Evolutionary conservation across 441 rosid genomes (phyloP), one percentile per base, ranked within the genome.

Genomic region (Sinapis alba): DNA sequence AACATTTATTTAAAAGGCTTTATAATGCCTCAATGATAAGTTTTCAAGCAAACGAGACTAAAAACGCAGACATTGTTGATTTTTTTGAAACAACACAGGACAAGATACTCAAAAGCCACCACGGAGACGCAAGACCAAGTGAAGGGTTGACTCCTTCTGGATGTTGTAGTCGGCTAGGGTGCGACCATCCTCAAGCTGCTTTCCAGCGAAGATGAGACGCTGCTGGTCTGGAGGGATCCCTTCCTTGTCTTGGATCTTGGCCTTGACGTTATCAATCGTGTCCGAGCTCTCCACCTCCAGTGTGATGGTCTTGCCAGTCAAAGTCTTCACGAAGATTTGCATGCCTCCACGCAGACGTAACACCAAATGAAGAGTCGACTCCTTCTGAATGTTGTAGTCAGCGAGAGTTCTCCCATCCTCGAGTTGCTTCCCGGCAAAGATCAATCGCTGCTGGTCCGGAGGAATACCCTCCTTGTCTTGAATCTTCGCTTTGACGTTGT

Each of bases 141-240:
- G 83, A 47, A 84, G 82, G 9, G 83, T 82, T 0, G 82, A 77
- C 58, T 84, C 85, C 26, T 82, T 80, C 43, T 80, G 84, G 65
- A 81, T 80, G n/a, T 81, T 73, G 69, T 81, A 83, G 23, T 83
- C 86, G 3, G 85, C 86, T 1, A 85, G 5, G 5, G 85, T 81
- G 0, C 82, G 79, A 7, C 84, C 84, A n/a, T 83, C 86, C 60
- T 85, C 86, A 0, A 85, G 76, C n/a, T 83, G 83, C 74, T 80
- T 84, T 57, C 87, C 59, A 47, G 75, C 75, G 2, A 72, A 72
- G 36, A 72, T 72, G 7, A 72, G 7, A 1, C 75, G 63, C 2
- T 71, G 75, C 75, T 71, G 75, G 0, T 71, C 75, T 18, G 82
- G 78, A 0, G 85, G 85, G 7, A 82, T 84, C 0, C 87, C 85